These are phyloP conservation scores for Jatropha multifida DNA, from an alignment of 441 rosid species.

Conservation along the genomic window DNA sequence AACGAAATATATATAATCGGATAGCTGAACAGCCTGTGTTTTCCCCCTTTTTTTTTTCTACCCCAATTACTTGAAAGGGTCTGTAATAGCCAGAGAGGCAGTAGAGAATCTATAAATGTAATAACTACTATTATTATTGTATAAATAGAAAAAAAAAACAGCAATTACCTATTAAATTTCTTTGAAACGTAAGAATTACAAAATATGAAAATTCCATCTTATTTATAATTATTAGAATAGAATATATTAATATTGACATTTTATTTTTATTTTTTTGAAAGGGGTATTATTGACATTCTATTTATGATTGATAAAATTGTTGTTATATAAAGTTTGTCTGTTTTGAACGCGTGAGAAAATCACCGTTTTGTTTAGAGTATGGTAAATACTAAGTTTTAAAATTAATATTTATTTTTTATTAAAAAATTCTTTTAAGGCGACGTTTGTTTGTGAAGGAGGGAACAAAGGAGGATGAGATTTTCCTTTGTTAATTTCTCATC, in stretches of 20 bases:
- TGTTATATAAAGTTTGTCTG: too few relatives aligned
- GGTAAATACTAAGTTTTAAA: too few relatives aligned
- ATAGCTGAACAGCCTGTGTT: constrained; percentile 14
- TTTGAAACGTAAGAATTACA: too few relatives aligned
- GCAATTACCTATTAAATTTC: constrained; percentile 3
- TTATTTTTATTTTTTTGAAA: too few relatives aligned
- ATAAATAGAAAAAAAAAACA: background rate
- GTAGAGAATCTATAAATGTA: constrained; percentile 20
- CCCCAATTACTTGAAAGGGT: constrained; percentile 21
- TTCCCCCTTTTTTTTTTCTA: constrained; percentile 9
- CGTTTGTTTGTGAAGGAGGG: constrained; percentile 36
- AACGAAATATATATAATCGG: constrained; percentile 22
- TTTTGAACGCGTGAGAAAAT: constrained; percentile 21
- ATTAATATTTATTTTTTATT: background rate
- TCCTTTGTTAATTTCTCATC: constrained; percentile 33
- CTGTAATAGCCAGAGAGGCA: constrained; percentile 26
- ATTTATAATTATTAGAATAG: too few relatives aligned
- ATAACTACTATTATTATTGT: background rate
- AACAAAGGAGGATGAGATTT: constrained; percentile 41
- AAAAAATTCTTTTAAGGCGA: background rate
- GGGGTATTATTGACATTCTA: too few relatives aligned
- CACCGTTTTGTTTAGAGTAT: background rate
- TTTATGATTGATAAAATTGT: too few relatives aligned
- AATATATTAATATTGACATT: too few relatives aligned
- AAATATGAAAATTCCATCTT: too few relatives aligned